Evolutionary conservation across 2,329 filamentous ascomycete genomes (phyloP).

Genomic region (Aspergillus fructus): DNA sequence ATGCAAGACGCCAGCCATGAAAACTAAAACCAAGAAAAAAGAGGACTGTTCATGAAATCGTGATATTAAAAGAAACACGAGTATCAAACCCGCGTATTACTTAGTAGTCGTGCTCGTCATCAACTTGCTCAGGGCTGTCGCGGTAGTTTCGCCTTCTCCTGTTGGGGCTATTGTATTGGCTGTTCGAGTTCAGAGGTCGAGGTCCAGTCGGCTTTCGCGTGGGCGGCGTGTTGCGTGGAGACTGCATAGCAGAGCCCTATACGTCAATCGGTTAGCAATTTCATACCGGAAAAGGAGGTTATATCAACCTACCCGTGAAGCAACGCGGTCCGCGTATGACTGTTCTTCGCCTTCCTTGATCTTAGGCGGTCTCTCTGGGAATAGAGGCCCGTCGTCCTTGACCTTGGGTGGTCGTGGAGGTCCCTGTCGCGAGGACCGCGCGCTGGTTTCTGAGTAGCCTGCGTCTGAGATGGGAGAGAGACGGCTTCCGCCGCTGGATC

Average conservation of each 20-base stretch:
- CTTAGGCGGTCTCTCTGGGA: slow-evolving; percentile 52
- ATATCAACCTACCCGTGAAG: slow-evolving; percentile 35
- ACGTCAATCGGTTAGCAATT: background rate
- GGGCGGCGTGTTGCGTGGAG: slow-evolving; percentile 33
- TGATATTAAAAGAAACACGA: slow-evolving; percentile 15
- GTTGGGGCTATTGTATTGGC: slow-evolving; percentile 37
- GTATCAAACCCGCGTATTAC: slow-evolving; percentile 19
- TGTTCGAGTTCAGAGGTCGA: slow-evolving; percentile 43
- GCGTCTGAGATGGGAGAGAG: slow-evolving; percentile 49
- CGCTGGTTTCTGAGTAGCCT: slow-evolving; percentile 46
- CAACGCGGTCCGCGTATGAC: slow-evolving; percentile 42
- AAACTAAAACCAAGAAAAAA: slow-evolving; percentile 7
- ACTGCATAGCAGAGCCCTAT: slow-evolving; percentile 33
- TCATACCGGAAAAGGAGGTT: background rate
- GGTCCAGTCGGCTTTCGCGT: slow-evolving; percentile 50
- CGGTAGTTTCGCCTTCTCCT: slow-evolving; percentile 40
- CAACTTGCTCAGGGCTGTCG: slow-evolving; percentile 42
- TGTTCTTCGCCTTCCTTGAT: slow-evolving; percentile 35
- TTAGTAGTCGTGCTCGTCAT: slow-evolving; percentile 38
- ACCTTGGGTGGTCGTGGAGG: slow-evolving; percentile 55
- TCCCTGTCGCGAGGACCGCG: slow-evolving; percentile 27
- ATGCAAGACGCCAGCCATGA: slow-evolving; percentile 20
- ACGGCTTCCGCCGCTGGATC: slow-evolving; percentile 39
- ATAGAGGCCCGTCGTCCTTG: slow-evolving; percentile 57
- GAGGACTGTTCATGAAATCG: slow-evolving; percentile 16